These are phyloP conservation scores for Carallia pectinifolia DNA, from an alignment of 345 rosid species.

Conservation along the genomic window DNA sequence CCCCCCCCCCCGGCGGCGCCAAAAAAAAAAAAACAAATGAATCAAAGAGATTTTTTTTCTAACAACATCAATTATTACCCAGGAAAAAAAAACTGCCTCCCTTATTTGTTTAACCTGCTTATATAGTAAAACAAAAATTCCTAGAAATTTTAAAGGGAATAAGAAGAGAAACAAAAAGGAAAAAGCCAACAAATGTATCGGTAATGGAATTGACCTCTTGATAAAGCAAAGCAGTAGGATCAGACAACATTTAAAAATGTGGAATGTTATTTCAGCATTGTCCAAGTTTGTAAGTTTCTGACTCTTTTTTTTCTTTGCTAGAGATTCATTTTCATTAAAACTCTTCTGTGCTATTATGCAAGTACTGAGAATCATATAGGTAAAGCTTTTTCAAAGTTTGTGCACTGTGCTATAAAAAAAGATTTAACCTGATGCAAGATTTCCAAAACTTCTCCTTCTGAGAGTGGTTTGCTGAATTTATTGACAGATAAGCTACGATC, in stretches of 20 bases:
- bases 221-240: constrained; percentile 42
- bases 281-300: too few relatives aligned
- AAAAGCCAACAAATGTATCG: constrained; percentile 1
- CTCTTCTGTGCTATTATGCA: neutral
- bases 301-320: too few relatives aligned
- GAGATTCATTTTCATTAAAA: neutral
- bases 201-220: constrained; percentile 45
- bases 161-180: too few relatives aligned
- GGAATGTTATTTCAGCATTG: too few relatives aligned
- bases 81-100: too few relatives aligned
- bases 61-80: too few relatives aligned
- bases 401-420: neutral
- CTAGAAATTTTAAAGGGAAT: too few relatives aligned
- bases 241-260: constrained; percentile 9
- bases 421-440: constrained; percentile 69
- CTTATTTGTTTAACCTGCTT: too few relatives aligned
- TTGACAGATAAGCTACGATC: constrained; percentile 71
- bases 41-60: too few relatives aligned
- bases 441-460: constrained; percentile 60
- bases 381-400: neutral
- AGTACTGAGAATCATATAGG: neutral
- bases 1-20: constrained; percentile 16
- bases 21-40: constrained; percentile 2
- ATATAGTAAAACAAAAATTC: neutral
- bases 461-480: constrained; percentile 35